Evolutionary conservation across 192 early-diverging fungal genomes (phyloP).

Genomic region (Coemansia sp.): DNA sequence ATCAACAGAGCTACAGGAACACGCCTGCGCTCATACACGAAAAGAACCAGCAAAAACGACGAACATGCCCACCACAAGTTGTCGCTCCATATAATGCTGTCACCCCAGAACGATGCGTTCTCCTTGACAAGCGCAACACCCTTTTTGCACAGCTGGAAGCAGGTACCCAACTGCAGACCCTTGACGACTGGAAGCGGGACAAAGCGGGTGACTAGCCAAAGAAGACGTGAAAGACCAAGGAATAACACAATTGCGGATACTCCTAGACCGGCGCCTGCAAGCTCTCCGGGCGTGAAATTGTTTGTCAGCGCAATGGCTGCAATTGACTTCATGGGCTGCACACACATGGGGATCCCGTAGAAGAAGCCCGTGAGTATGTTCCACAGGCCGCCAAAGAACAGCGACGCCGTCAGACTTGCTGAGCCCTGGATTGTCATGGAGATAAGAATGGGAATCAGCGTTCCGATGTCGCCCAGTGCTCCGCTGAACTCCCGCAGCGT

Average conservation of each 20-base stretch:
- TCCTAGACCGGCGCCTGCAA: slow-evolving; percentile 70
- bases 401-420: slow-evolving; percentile 71
- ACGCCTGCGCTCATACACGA: slow-evolving; percentile 64
- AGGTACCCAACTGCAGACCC: slow-evolving; percentile 78
- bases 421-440: slow-evolving; percentile 72
- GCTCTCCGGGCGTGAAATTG: slow-evolving; percentile 66
- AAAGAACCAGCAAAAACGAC: slow-evolving; percentile 67
- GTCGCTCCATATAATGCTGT: slow-evolving; percentile 66
- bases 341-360: slow-evolving; percentile 84
- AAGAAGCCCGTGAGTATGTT: slow-evolving; percentile 78
- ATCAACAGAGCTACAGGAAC: slow-evolving; percentile 71
- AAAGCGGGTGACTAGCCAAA: slow-evolving; percentile 65
- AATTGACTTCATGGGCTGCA: slow-evolving; percentile 92
- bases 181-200: slow-evolving; percentile 74
- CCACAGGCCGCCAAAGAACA: slow-evolving; percentile 88
- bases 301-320: slow-evolving; percentile 76
- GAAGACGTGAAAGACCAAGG: slow-evolving; percentile 69
- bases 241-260: slow-evolving; percentile 66
- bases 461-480: slow-evolving; percentile 75
- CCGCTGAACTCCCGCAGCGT: slow-evolving; percentile 61
- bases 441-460: slow-evolving; percentile 84
- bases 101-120: slow-evolving; percentile 57
- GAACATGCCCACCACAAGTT: slow-evolving; percentile 73
- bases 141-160: slow-evolving; percentile 68
- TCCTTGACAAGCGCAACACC: slow-evolving; percentile 63